Conservation (phyloP, 768 basidiomycete genomes). For the Chlorophyllum brunneum region DNA sequence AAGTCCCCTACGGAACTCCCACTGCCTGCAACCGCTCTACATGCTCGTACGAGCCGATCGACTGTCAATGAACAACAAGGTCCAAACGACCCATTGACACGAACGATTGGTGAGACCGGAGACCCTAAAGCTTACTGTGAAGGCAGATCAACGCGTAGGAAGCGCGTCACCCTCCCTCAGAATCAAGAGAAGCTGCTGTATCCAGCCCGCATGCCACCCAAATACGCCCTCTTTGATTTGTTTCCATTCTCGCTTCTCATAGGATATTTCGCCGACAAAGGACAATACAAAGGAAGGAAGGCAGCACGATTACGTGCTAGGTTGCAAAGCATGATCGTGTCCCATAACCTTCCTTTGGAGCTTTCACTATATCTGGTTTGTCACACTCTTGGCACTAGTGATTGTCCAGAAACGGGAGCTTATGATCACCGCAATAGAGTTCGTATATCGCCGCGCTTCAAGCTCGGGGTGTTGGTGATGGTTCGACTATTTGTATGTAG, state of each 20-base stretch:
- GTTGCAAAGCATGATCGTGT: slow-evolving; percentile 38
- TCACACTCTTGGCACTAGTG: not conserved
- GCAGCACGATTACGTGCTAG: slow-evolving; percentile 52
- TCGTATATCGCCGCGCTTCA: slow-evolving; percentile 65
- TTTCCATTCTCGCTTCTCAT: slow-evolving; percentile 69
- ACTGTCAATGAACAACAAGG: not conserved
- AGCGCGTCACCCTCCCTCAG: slow-evolving; percentile 31
- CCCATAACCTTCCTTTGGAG: slow-evolving; percentile 67
- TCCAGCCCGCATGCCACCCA: slow-evolving; percentile 55
- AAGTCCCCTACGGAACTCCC: slow-evolving; percentile 22
- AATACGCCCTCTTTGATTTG: slow-evolving; percentile 56
- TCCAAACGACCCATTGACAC: not conserved
- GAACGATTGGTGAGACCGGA: not conserved
- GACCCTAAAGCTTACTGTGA: not conserved
- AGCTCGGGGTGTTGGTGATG: slow-evolving; percentile 49
- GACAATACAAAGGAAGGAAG: slow-evolving; percentile 55
- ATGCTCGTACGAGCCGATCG: not conserved
- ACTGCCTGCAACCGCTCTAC: slow-evolving; percentile 12
- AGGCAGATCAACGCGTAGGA: not conserved
- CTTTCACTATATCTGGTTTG: slow-evolving; percentile 62
- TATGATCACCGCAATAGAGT: slow-evolving; percentile 35
- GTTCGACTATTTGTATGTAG: slow-evolving; percentile 55
- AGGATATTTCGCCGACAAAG: slow-evolving; percentile 38
- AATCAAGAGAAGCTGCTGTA: slow-evolving; percentile 44
- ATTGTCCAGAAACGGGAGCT: not conserved